Conservation (phyloP, 2,329 filamentous ascomycete genomes). For the Sporothrix sp. region DNA sequence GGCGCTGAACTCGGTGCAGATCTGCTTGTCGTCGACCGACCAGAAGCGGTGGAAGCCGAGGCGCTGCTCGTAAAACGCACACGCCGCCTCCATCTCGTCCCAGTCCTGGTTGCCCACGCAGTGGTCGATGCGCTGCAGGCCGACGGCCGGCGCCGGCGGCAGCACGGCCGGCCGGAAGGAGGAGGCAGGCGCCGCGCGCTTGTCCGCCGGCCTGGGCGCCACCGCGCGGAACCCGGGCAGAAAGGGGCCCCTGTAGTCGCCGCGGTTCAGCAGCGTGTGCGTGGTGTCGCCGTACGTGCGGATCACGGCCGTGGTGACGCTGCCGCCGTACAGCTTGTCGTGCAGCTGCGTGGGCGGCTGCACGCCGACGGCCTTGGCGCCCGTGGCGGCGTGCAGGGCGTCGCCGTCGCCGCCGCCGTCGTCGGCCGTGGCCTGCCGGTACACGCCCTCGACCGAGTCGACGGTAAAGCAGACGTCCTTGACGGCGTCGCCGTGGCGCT, state of each 20-base stretch:
- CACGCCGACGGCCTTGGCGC: constrained; percentile 34
- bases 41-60: constrained; percentile 96
- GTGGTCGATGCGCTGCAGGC: constrained; percentile 75
- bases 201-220: constrained; percentile 21
- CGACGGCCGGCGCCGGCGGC: constrained; percentile 52
- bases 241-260: constrained; percentile 63
- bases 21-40: constrained; percentile 88
- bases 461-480: constrained; percentile 96
- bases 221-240: constrained; percentile 68
- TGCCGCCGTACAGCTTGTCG: constrained; percentile 57
- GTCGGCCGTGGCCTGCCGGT: constrained; percentile 57
- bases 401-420: constrained; percentile 34
- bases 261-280: constrained; percentile 75
- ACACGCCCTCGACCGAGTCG: constrained; percentile 76
- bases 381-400: constrained; percentile 15
- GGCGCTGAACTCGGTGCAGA: constrained; percentile 86
- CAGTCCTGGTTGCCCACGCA: constrained; percentile 97
- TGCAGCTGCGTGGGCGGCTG: constrained; percentile 44
- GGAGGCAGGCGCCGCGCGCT: constrained; percentile 19
- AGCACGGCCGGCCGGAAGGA: constrained; percentile 24
- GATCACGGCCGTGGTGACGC: constrained; percentile 67
- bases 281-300: constrained; percentile 92
- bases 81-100: constrained; percentile 68
- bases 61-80: constrained; percentile 71
- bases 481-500: constrained; percentile 83